phyloP scores from a whole-genome alignment of 2,329 filamentous ascomycete genomes.

The Cladosporium colombiae region DNA sequence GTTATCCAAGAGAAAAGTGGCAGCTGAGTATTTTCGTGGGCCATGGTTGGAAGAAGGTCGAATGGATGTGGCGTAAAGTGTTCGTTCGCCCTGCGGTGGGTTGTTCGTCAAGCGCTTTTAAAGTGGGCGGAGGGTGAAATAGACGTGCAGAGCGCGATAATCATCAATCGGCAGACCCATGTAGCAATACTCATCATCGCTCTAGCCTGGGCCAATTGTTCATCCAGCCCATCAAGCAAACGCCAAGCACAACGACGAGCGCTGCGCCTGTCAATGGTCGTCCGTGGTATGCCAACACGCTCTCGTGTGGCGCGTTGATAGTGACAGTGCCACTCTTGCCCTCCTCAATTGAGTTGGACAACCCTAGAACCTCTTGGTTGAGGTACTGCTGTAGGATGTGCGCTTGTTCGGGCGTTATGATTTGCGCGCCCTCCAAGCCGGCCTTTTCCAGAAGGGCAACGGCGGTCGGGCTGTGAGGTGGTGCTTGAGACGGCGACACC shows the following conservation, averaged over 20 bases:
- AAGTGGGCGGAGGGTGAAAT: background rate
- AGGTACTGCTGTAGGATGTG: slow-evolving; percentile 33
- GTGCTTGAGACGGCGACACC: slow-evolving; percentile 21
- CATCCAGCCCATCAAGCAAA: slow-evolving; percentile 36
- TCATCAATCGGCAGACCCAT: background rate
- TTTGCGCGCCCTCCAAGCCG: slow-evolving; percentile 35
- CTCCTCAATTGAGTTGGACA: slow-evolving; percentile 12
- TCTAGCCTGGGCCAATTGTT: slow-evolving; percentile 48
- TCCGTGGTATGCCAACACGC: slow-evolving; percentile 31
- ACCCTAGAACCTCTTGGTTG: slow-evolving; percentile 32
- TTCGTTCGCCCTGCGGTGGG: background rate
- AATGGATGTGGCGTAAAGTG: background rate
- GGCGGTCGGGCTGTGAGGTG: slow-evolving; percentile 30
- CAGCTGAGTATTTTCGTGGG: background rate
- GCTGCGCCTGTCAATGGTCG: slow-evolving; percentile 33
- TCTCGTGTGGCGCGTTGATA: slow-evolving; percentile 15
- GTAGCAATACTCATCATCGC: slow-evolving; percentile 37
- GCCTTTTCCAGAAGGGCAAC: slow-evolving; percentile 33
- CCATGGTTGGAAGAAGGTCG: background rate
- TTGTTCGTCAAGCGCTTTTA: slow-evolving; percentile 8
- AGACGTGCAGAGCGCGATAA: background rate
- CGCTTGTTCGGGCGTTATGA: slow-evolving; percentile 38
- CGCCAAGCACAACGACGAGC: slow-evolving; percentile 35
- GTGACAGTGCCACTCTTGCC: slow-evolving; percentile 18
- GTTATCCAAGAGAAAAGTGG: slow-evolving; percentile 8